Base-by-base conservation (phyloP, 2,329 filamentous ascomycete species). In the Fusarium anthophilum region DNA sequence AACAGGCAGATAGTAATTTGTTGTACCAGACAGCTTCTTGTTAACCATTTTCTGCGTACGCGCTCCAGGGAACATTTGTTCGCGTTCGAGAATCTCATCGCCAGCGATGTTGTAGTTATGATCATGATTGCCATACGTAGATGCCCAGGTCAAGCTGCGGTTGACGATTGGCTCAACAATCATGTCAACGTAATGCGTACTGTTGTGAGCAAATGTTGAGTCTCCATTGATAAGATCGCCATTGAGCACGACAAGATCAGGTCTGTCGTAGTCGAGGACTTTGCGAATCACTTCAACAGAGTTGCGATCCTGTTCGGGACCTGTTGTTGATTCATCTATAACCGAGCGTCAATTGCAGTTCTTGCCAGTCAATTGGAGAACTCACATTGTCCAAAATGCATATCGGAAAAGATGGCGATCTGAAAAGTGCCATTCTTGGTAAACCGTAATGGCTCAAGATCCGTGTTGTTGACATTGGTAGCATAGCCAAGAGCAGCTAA, bases 111-210 rank as follows among this genome's bases (percentile, higher is more conserved):
- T 91, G 77, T 84, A 88, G 41, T 88, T 82, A 53, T 87, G 86
- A 73, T 94, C 92, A 75, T 94, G 92, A 65, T 94, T 94, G 1
- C 92, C 92, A 70, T 94, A 94, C 0, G 91, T 91, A 2, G 89
- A 91, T 5, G 91, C 91, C 89, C 91, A 94, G 0, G 85, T 84
- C 0, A 92, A 77, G 13, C 84, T 83, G 22, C 87, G 86, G 8
- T 87, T 72, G 2, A 92, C 82, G 1, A 94, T 81, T 0, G 91
- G 91, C 4, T 77, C 81, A 3, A 92, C 88, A 15, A 92, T 86
- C 73, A 86, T 81, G 73, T 93, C 89, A 7, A 93, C 65, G 61
- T 92, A 91, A 12, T 81, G 75, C 0, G 88, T 90, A 62, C 78
- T 80, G 75, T 92, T 92, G 8, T 87, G 81, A 8, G 84, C 65